phyloP scores from a whole-genome alignment of 2,329 filamentous ascomycete species.

The Aspergillus sojae region DNA sequence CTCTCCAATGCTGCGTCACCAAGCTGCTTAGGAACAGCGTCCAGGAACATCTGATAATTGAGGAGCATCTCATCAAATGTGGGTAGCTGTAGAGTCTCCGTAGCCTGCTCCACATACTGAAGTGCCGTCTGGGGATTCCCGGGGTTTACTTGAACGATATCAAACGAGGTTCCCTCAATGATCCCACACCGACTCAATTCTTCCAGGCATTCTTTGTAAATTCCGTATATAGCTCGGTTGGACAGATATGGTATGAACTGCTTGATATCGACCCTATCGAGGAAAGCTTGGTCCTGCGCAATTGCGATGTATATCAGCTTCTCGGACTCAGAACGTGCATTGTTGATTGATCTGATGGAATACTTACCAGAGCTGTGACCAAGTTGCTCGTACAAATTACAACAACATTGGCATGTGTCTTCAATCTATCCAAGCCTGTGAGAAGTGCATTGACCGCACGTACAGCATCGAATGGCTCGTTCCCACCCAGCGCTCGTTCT shows the following conservation, averaged over 20 bases:
- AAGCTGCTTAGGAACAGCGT: constrained; percentile 31
- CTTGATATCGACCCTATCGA: constrained; percentile 53
- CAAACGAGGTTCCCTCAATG: constrained; percentile 33
- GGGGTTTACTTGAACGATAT: constrained; percentile 26
- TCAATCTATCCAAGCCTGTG: constrained; percentile 50
- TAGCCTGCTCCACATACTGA: constrained; percentile 32
- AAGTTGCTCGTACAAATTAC: constrained; percentile 56
- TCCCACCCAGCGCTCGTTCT: constrained; percentile 41
- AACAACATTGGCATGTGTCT: constrained; percentile 47
- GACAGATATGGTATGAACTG: constrained; percentile 47
- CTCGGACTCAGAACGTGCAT: background rate
- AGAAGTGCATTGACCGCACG: constrained; percentile 55
- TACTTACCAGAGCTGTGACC: constrained; percentile 42
- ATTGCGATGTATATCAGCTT: background rate
- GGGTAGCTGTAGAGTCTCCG: constrained; percentile 27
- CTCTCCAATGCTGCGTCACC: constrained; percentile 31
- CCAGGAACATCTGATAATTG: constrained; percentile 31
- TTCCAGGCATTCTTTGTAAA: constrained; percentile 52
- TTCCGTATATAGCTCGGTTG: constrained; percentile 48
- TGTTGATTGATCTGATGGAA: background rate
- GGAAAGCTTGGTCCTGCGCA: constrained; percentile 48
- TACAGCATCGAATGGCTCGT: constrained; percentile 51
- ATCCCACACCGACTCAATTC: constrained; percentile 45
- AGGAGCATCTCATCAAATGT: constrained; percentile 33
- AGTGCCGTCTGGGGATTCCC: constrained; percentile 26